phyloP scores from a whole-genome alignment of 2,329 filamentous ascomycete genomes.

The Claviceps quebecensis region DNA sequence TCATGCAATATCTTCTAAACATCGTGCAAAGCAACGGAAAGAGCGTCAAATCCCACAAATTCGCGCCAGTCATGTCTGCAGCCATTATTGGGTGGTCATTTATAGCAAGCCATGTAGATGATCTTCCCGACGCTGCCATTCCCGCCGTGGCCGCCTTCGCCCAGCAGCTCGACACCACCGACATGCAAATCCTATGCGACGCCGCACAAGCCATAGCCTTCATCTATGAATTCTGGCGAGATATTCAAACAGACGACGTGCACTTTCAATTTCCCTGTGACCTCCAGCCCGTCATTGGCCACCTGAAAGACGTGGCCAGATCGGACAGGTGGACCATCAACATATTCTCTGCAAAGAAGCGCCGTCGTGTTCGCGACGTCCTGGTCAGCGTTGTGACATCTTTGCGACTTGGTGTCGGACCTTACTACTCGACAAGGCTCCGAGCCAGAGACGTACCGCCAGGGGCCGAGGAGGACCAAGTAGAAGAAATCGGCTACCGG shows the following conservation, averaged over 20 bases:
- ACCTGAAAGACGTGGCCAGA: slow-evolving; percentile 32
- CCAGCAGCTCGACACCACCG: slow-evolving; percentile 68
- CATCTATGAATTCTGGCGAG: slow-evolving; percentile 57
- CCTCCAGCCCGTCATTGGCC: slow-evolving; percentile 32
- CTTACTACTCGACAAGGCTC: slow-evolving; percentile 37
- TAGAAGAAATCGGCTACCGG: slow-evolving; percentile 36
- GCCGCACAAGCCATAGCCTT: slow-evolving; percentile 71
- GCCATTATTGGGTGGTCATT: slow-evolving; percentile 70
- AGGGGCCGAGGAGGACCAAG: slow-evolving; percentile 27
- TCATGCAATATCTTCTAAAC: slow-evolving; percentile 63
- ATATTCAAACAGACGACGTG: slow-evolving; percentile 33
- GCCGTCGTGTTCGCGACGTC: slow-evolving; percentile 32
- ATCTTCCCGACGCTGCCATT: slow-evolving; percentile 57
- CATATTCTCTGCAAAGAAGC: slow-evolving; percentile 33
- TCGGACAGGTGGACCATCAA: slow-evolving; percentile 26
- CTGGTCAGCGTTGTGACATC: slow-evolving; percentile 40
- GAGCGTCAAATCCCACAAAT: slow-evolving; percentile 56
- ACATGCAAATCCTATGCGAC: slow-evolving; percentile 59
- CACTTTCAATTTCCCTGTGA: slow-evolving; percentile 36
- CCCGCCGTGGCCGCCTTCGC: slow-evolving; percentile 66
- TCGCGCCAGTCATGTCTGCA: slow-evolving; percentile 54
- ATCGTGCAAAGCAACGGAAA: slow-evolving; percentile 70
- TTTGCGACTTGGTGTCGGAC: slow-evolving; percentile 38
- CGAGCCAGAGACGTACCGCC: slow-evolving; percentile 24
- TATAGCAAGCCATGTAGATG: slow-evolving; percentile 62